A percentile compares a stretch with the other conserved stretches of the same genome.
Evolutionary conservation across 1,284 basidiomycete genomes (phyloP).

Genomic region (Ceratobasidium papillatum): DNA sequence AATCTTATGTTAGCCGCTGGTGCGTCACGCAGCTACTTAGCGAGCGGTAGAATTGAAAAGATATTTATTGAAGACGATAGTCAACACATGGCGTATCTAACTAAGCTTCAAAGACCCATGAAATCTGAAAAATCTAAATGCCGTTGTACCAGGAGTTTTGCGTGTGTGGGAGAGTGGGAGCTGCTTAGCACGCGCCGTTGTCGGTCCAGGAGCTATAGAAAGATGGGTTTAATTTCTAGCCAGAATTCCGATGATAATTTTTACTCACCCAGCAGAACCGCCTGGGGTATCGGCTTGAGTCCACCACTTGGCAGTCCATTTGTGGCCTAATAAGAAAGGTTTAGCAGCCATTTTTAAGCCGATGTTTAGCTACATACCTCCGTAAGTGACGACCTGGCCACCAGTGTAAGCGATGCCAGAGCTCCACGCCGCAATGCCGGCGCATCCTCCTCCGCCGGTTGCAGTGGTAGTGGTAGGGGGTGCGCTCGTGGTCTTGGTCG

Average conservation of each 20-base stretch:
- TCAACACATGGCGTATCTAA: not conserved
- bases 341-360: not conserved
- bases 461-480: slow-evolving; percentile 42
- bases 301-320: slow-evolving; percentile 45
- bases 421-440: slow-evolving; percentile 40
- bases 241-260: not conserved
- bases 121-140: not conserved
- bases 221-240: not conserved
- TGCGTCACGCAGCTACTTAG: not conserved
- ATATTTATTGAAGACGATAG: not conserved
- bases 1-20: too few species aligned
- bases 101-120: not conserved
- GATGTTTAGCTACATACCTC: not conserved
- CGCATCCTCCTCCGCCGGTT: slow-evolving; percentile 17
- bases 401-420: slow-evolving; percentile 42
- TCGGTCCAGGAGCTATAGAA: slow-evolving; percentile 40
- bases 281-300: slow-evolving; percentile 45
- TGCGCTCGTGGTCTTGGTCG: not conserved
- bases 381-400: slow-evolving; percentile 43
- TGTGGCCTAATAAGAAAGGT: slow-evolving; percentile 9
- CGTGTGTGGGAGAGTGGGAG: not conserved
- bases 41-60: not conserved
- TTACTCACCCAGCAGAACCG: slow-evolving; percentile 16
- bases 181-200: slow-evolving; percentile 42
- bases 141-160: not conserved